phyloP scores from a whole-genome alignment of 176 grass and related monocot genomes.

The Oropetium thomaeum region DNA sequence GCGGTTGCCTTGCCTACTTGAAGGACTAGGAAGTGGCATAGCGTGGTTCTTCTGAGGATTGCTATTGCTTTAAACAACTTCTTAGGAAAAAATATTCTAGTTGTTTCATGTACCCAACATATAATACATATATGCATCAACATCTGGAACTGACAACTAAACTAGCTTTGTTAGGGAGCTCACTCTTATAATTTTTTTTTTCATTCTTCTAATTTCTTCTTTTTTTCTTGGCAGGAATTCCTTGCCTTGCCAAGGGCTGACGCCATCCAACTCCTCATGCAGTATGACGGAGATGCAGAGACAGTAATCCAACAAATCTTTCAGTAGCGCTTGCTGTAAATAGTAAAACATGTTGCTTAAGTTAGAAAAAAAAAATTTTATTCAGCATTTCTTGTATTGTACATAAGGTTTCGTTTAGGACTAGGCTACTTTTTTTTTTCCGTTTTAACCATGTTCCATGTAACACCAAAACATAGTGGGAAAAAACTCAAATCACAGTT shows the following conservation, averaged over 20 bases:
- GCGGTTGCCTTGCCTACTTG: neutral
- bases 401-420: constrained; percentile 16
- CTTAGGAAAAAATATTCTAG: neutral
- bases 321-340: constrained; percentile 59
- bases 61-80: neutral
- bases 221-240: constrained; percentile 63
- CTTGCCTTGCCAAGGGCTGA: constrained; percentile 92
- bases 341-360: constrained; percentile 1
- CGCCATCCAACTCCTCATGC: constrained; percentile 86
- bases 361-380: constrained; percentile 24
- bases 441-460: neutral
- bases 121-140: neutral
- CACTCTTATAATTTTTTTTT: neutral
- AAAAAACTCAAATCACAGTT: neutral
- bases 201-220: neutral
- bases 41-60: neutral
- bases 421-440: neutral
- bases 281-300: constrained; percentile 90
- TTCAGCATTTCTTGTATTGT: constrained; percentile 22
- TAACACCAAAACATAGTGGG: constrained; percentile 9
- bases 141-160: neutral
- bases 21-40: neutral
- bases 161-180: neutral
- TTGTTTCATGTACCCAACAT: neutral
- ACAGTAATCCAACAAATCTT: constrained; percentile 93